Evolutionary conservation across 75 land plant species (phyloP).

Genomic region (Larix kaempferi): DNA sequence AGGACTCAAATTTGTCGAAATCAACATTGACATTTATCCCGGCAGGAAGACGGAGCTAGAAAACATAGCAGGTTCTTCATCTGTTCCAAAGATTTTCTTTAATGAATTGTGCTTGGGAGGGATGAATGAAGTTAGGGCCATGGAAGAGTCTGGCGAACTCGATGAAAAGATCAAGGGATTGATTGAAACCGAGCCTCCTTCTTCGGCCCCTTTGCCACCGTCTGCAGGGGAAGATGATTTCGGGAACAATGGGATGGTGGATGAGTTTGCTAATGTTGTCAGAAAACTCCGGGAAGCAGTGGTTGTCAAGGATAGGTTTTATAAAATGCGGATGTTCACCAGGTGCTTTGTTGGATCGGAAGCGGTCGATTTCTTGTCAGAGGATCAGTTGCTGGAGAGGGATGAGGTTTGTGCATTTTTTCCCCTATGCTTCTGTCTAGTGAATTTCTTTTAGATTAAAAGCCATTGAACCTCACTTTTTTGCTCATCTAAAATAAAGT

Average conservation of each 20-base stretch:
- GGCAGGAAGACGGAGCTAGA: constrained; percentile 72
- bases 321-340: constrained; percentile 58
- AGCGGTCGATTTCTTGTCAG: constrained; percentile 76
- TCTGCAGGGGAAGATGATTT: constrained; percentile 76
- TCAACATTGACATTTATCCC: constrained; percentile 73
- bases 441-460: too few relatives aligned
- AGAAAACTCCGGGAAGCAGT: constrained; percentile 57
- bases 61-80: constrained; percentile 55
- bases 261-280: constrained; percentile 65
- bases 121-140: constrained; percentile 45
- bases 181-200: constrained; percentile 39
- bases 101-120: constrained; percentile 69
- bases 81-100: constrained; percentile 68
- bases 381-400: constrained; percentile 81
- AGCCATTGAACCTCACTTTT: too few relatives aligned
- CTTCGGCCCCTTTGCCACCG: constrained; percentile 66
- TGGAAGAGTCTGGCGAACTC: constrained; percentile 60
- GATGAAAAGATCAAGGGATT: constrained; percentile 56
- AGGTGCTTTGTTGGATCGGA: constrained; percentile 77
- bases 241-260: constrained; percentile 44
- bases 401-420: constrained; percentile 56
- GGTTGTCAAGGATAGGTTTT: constrained; percentile 62
- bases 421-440: background rate
- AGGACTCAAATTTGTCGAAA: constrained; percentile 57
- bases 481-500: too few relatives aligned